Conservation (phyloP, 73 alveolate species). For the Paramecium biaurelia region DNA sequence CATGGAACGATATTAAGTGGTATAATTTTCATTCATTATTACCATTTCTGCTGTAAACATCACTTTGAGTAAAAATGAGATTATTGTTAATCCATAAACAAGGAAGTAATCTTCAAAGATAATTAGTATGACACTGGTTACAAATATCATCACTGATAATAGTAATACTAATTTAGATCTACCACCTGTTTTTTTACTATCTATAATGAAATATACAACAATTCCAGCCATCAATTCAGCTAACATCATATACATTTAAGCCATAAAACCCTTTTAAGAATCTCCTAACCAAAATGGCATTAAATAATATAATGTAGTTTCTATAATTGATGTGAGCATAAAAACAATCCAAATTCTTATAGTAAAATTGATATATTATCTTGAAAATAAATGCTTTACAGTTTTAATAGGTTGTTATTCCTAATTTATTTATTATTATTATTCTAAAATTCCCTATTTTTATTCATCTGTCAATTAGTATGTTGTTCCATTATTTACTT, state of each 20-base stretch:
- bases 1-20: constrained; percentile 40
- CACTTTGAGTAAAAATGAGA: constrained; percentile 15
- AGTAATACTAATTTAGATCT: not conserved
- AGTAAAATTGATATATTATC: not conserved
- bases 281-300: constrained; percentile 48
- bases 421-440: not conserved
- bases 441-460: not conserved
- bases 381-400: not conserved
- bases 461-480: not conserved
- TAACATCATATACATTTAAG: constrained; percentile 10
- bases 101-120: not conserved
- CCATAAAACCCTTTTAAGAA: not conserved
- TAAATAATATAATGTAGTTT: not conserved
- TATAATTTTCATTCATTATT: constrained; percentile 42
- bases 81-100: not conserved
- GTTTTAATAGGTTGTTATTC: not conserved
- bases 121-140: not conserved
- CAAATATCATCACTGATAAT: not conserved
- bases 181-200: constrained; percentile 30
- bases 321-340: constrained; percentile 38
- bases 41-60: constrained; percentile 54
- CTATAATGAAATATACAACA: not conserved
- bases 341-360: constrained; percentile 30
- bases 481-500: not conserved
- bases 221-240: constrained; percentile 19